Evolutionary conservation across 148 eudicot species (phyloP).

Genomic region (Cornus kousa): DNA sequence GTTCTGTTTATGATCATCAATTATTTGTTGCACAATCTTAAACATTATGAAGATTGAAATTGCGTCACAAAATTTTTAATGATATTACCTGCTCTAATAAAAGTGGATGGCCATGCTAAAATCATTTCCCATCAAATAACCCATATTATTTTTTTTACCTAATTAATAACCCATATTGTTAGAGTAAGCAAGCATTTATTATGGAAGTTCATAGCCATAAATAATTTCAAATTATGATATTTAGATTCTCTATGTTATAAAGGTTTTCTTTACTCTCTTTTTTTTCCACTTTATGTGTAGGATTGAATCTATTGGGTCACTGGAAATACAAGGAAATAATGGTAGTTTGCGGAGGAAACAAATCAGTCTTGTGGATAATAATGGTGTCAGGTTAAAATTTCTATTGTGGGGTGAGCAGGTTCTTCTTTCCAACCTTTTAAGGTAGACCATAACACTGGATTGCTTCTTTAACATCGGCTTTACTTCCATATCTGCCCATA

Average conservation of each 20-base stretch:
- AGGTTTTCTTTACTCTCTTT: conserved; percentile 8
- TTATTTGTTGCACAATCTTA: no score
- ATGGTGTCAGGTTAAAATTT: conserved; percentile 58
- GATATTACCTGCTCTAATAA: no score
- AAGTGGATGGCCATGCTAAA: neutral
- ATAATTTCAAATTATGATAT: neutral
- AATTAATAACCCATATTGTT: neutral
- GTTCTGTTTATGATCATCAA: no score
- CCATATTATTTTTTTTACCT: neutral
- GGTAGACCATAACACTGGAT: conserved; percentile 39
- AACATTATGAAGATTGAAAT: no score
- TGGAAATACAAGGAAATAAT: conserved; percentile 55
- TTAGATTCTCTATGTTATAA: neutral
- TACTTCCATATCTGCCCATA: neutral
- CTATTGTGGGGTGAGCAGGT: conserved; percentile 94
- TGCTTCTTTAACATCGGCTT: conserved; percentile 12
- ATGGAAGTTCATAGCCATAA: neutral
- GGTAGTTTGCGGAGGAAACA: conserved; percentile 69
- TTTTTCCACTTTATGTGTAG: conserved; percentile 35
- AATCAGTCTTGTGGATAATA: conserved; percentile 71
- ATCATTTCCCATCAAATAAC: neutral
- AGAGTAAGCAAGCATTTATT: neutral
- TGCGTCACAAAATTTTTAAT: no score
- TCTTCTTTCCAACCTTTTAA: conserved; percentile 68
- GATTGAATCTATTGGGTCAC: conserved; percentile 69